Base-by-base conservation (phyloP, 495 filamentous ascomycete species). In the Lasiosphaeris hirsuta region DNA sequence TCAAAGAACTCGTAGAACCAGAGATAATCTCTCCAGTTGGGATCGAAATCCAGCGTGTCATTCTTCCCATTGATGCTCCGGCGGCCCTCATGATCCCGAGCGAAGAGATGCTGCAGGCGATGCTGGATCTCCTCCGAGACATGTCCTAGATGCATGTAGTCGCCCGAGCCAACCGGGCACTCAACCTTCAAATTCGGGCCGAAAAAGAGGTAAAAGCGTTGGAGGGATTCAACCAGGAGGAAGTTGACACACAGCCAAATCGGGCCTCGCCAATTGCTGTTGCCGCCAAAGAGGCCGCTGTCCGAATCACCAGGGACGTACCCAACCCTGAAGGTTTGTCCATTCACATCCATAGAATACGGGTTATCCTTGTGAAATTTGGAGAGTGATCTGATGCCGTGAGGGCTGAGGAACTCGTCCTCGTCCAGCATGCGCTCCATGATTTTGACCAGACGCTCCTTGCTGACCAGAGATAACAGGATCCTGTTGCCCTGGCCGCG, bases 1-100 rank as follows among this genome's bases (percentile, higher is more conserved):
- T 97, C 92, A 64, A 97, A 97, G 77, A 95, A 97, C 70, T 97
- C 93, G 65, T 96, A 87, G 80, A 95, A 97, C 87, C 90, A 96
- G 57, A 97, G 73, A 63, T 96, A 83, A 67, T 97, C 91, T 67
- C 84, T 90, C 93, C 93, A 97, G 72, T 96, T 76, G 18, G 89
- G 84, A 69, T 97, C 90, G 60, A 86, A 94, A 73, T 97, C 90
- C 35, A 97, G 84, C 57, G 86, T 76, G 52, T 96, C 88, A 56
- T 84, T 90, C 18, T 86, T 83, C 49, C 80, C 85, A 60, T 96
- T 92, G 77, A 94, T 87, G 38, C 92, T 92, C 23, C 94, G 83
- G 5, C 89, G 83, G 41, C 92, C 93, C 59, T 95, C 84, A 56
- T 96, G 88, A 51, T 84, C 84, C 3, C 88, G 82, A 10, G 86